Percentiles rank a stretch among this genome's conserved stretches.
Conservation (phyloP, 1,284 basidiomycete species). For the Albatrellus sp. region DNA sequence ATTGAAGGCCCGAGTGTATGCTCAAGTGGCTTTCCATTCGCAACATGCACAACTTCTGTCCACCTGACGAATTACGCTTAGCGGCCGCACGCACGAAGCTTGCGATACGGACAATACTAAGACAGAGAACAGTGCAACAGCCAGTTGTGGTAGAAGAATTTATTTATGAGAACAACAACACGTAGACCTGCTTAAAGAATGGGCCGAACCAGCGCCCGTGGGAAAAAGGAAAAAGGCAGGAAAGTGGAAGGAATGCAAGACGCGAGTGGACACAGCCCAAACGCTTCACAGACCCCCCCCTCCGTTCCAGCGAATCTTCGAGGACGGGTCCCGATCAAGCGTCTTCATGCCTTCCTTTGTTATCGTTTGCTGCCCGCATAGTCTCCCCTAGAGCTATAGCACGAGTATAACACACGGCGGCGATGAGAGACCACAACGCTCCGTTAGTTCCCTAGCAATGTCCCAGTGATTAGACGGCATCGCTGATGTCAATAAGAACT, state of each 20-base stretch:
- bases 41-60: too few relatives aligned
- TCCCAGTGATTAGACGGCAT: slow-evolving; percentile 2
- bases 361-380: slow-evolving; percentile 52
- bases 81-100: too few relatives aligned
- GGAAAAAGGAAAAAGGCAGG: slow-evolving; percentile 5
- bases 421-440: slow-evolving; percentile 59
- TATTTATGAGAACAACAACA: too few relatives aligned
- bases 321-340: slow-evolving; percentile 29
- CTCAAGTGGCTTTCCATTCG: too few relatives aligned
- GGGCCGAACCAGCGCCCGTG: too few relatives aligned
- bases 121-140: too few relatives aligned
- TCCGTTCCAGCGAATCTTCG: slow-evolving; percentile 1
- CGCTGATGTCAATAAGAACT: background rate
- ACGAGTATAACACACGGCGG: slow-evolving; percentile 49
- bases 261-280: slow-evolving; percentile 4
- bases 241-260: slow-evolving; percentile 9
- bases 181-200: too few relatives aligned
- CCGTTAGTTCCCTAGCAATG: slow-evolving; percentile 58
- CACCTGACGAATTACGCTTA: too few relatives aligned
- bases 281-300: background rate
- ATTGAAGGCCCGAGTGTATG: too few relatives aligned
- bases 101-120: too few relatives aligned
- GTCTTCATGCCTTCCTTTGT: slow-evolving; percentile 42
- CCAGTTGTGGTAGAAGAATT: too few relatives aligned
- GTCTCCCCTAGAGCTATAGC: slow-evolving; percentile 52